Conservation (phyloP, 176 grass and related monocot species). For the Saccharum spontaneum region DNA sequence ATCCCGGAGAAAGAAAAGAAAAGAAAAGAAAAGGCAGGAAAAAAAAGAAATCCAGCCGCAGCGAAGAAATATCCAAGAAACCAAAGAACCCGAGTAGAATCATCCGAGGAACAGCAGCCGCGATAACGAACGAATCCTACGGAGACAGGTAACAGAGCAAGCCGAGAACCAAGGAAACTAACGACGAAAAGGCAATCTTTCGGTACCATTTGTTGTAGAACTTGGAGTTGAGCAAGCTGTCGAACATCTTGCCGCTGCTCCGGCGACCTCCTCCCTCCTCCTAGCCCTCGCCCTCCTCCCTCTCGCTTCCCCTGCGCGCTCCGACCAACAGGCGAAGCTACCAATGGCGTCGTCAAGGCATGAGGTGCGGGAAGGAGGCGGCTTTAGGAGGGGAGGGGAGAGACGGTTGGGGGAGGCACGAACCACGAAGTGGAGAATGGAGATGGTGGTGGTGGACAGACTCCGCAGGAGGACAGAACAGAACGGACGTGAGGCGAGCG, state of each 20-base stretch:
- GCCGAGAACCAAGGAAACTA: slow-evolving; percentile 25
- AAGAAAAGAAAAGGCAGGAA: not conserved
- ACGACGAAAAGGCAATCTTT: not conserved
- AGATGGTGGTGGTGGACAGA: slow-evolving; percentile 37
- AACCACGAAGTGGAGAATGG: slow-evolving; percentile 19
- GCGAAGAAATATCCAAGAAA: not conserved
- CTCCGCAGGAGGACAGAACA: not conserved
- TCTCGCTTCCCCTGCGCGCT: slow-evolving; percentile 12
- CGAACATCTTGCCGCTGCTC: slow-evolving; percentile 60
- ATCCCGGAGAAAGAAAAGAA: not conserved
- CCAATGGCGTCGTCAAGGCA: slow-evolving; percentile 24
- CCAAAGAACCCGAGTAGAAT: not conserved
- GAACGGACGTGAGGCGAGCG: slow-evolving; percentile 27
- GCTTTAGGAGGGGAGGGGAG: not conserved
- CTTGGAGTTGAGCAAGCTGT: slow-evolving; percentile 63
- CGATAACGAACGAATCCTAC: not conserved
- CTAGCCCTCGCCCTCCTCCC: not conserved
- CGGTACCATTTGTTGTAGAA: slow-evolving; percentile 80
- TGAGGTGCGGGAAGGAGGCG: not conserved
- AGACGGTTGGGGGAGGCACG: slow-evolving; percentile 28
- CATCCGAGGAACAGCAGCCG: not conserved
- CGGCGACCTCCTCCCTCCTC: slow-evolving; percentile 2
- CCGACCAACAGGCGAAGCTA: slow-evolving; percentile 3
- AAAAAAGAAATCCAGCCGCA: not conserved
- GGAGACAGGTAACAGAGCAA: not conserved